Base-by-base conservation (phyloP, 176 grass and related monocot species). In the Areca catechu region DNA sequence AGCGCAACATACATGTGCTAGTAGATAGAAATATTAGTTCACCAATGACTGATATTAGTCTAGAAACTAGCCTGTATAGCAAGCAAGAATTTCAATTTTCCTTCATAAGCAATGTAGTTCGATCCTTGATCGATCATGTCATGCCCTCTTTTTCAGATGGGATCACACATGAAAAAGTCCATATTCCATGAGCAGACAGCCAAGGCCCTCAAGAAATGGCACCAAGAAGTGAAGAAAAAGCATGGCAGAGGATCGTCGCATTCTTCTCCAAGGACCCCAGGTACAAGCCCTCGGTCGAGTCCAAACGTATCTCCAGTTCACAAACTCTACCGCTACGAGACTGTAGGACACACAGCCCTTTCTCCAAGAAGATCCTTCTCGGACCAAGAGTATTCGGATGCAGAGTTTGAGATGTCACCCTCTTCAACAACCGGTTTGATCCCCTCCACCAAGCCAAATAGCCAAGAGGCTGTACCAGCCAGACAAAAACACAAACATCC, bases 181-280 rank as follows among this genome's bases (percentile, higher is more conserved):
- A 89, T 95, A 48, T 95, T 95, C 48, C 74, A 95, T 17, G 82
- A 95, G 49, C 82, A 83, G 57, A 86, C 82, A 5, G 47, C 86
- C 0, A 90, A 79, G 30, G 90, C 90, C 9, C 58, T 95, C 19
- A 95, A 82, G 78, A 86, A 81, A 65, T 95, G 90, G 90, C 74
- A 72, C 21, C 72, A 81, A 51, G 65, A 56, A 5, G 83, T 79
- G 52, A 86, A 86, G 70, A 84, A 79, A 68, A 74, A 73, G 57
- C 20, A 83, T 20, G 48, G 60, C 16, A 75, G 65, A 23, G 74
- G 30, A 19, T 72, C 59, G 24, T 70, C 73, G 3, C 53, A 76
- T 20, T 25, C 50, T 24, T 43, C 71, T 0, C 62, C 66, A 1
- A 20, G 50, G 37, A 71, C 61, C 49, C 64, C 22, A n/a, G 69